Evolutionary conservation across 1,284 basidiomycete species (phyloP).

Genomic region (Filobasidium uniguttulatum): DNA sequence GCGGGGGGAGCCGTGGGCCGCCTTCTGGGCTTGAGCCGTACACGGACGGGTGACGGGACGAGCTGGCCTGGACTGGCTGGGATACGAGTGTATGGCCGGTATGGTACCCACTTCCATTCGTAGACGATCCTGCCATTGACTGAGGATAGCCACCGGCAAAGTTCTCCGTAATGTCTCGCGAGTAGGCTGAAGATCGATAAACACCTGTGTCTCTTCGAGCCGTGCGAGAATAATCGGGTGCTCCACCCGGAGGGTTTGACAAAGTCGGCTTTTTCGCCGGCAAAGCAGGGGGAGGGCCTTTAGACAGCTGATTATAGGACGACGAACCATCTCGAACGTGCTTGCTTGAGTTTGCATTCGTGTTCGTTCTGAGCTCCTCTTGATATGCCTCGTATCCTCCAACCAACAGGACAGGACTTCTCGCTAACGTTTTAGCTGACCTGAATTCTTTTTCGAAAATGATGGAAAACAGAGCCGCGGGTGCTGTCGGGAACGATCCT

Average conservation of each 20-base stretch:
- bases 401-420: slow-evolving; percentile 66
- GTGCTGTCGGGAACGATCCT: slow-evolving; percentile 42
- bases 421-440: slow-evolving; percentile 49
- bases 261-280: slow-evolving; percentile 6
- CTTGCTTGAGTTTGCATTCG: background rate
- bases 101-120: slow-evolving; percentile 4
- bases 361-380: slow-evolving; percentile 41
- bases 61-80: background rate
- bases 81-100: slow-evolving; percentile 13
- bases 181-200: slow-evolving; percentile 28
- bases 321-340: too few relatives aligned
- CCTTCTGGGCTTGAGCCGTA: slow-evolving; percentile 18
- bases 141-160: slow-evolving; percentile 24
- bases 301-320: slow-evolving; percentile 4
- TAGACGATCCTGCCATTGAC: slow-evolving; percentile 30
- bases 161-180: slow-evolving; percentile 30
- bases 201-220: slow-evolving; percentile 22
- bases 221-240: background rate
- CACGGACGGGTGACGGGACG: slow-evolving; percentile 17
- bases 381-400: slow-evolving; percentile 81
- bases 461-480: slow-evolving; percentile 50
- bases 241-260: background rate
- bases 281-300: slow-evolving; percentile 11
- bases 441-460: slow-evolving; percentile 61
- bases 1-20: slow-evolving; percentile 51